Base-by-base conservation (phyloP, 2,329 filamentous ascomycete genomes). In the Colletotrichum camelliae region DNA sequence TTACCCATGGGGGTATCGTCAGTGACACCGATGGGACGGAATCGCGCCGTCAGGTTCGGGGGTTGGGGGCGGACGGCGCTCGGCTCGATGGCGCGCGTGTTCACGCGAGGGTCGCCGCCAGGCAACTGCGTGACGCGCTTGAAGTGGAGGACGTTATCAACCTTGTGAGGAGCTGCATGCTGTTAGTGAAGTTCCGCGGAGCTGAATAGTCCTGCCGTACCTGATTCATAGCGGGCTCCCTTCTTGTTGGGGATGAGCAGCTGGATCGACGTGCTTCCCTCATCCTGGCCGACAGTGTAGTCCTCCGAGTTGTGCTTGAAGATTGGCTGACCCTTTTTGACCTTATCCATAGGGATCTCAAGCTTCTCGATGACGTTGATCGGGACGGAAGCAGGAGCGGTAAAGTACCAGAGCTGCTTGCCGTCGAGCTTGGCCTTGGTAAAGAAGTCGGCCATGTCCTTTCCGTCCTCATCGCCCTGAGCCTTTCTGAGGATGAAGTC, bases 391-490 rank as follows among this genome's bases (percentile, higher is more conserved):
- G 92, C 90, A 3, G 94, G 94, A 5, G 93, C 92, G 12, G 93
- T 94, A 79, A 96, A 95, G 82, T 95, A 94, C 94, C 94, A 96
- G 75, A 96, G 87, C 82, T 96, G 92, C 86, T 95, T 95, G 77
- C 93, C 93, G 72, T 91, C 86, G 9, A 93, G 82, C 79, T 91
- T 90, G 70, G 89, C 88, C 73, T 90, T 87, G 79, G 86, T 89
- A 79, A 94, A 91, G 69, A 93, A 84, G 27, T 89, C 85, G 10
- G 88, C 82, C 75, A 91, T 84, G 80, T 90, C 85, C 79, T 88
- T 83, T 81, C 86, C 81, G 78, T 84, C 79, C 78, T 86, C 84
- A n/a, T 84, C 81, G 27, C 83, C 80, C 18, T 80, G 81, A 39
- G 87, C 87, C 77, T 89, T 89, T 72, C 89, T 89, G 67, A 92